phyloP scores from a whole-genome alignment of 345 rosid species.

The Bruguiera gymnorhiza region DNA sequence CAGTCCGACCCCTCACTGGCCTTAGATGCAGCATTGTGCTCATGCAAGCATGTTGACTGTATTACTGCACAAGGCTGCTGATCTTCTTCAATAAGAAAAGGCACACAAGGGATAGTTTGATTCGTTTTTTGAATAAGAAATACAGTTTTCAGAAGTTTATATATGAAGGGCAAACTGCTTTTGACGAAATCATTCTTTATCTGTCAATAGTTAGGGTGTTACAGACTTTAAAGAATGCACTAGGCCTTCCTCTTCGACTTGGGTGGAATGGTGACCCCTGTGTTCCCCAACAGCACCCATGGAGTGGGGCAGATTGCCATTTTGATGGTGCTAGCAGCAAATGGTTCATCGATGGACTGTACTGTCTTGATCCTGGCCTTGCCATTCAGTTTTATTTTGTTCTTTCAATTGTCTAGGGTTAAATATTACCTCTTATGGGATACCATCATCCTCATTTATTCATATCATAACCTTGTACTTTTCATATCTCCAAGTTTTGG shows the following conservation, averaged over 20 bases:
- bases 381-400: slow-evolving; percentile 10
- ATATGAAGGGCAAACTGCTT: slow-evolving; percentile 1
- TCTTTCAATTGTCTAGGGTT: not conserved
- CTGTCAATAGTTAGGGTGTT: slow-evolving; percentile 60
- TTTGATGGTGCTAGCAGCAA: slow-evolving; percentile 54
- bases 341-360: slow-evolving; percentile 99
- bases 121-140: slow-evolving; percentile 1
- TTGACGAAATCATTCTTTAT: slow-evolving; percentile 25
- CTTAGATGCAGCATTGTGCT: not conserved
- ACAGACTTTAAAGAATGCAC: slow-evolving; percentile 59
- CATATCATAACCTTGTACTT: not conserved
- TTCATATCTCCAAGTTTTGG: not conserved
- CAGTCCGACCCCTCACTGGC: not conserved
- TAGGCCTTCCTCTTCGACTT: slow-evolving; percentile 83
- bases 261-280: slow-evolving; percentile 99
- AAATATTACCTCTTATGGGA: not conserved
- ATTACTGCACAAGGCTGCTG: too few species aligned
- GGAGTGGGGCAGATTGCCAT: slow-evolving; percentile 93
- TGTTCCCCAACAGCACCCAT: slow-evolving; percentile 98
- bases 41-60: too few species aligned
- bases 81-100: not conserved
- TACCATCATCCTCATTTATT: not conserved
- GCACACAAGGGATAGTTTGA: not conserved
- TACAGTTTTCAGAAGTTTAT: slow-evolving; percentile 7
- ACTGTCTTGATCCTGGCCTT: slow-evolving; percentile 35